phyloP scores from a whole-genome alignment of 2,329 filamentous ascomycete species.

The Trichophyton equinum region DNA sequence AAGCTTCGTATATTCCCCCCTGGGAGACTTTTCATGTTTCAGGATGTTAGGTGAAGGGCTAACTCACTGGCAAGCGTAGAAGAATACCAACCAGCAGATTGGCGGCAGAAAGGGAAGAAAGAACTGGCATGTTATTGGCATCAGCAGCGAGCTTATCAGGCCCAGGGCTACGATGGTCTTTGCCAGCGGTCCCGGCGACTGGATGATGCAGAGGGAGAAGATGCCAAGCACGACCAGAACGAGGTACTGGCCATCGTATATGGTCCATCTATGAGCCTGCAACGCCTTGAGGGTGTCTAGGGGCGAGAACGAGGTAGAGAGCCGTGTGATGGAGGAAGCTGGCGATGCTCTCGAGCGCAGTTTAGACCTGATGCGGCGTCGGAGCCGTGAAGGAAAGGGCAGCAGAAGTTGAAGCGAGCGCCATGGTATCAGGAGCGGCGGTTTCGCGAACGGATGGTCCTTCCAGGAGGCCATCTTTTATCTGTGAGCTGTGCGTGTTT shows the following conservation, averaged over 20 bases:
- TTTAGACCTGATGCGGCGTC: slow-evolving; percentile 55
- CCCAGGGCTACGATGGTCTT: slow-evolving; percentile 61
- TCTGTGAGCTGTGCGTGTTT: too few species aligned
- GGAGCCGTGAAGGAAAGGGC: slow-evolving; percentile 46
- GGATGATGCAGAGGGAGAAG: slow-evolving; percentile 73
- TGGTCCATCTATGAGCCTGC: slow-evolving; percentile 64
- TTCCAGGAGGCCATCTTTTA: slow-evolving; percentile 33
- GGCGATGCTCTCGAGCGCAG: slow-evolving; percentile 54
- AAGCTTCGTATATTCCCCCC: not conserved
- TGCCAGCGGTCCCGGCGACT: slow-evolving; percentile 60
- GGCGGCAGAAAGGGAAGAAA: slow-evolving; percentile 78
- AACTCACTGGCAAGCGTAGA: slow-evolving; percentile 83
- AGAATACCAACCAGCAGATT: slow-evolving; percentile 76
- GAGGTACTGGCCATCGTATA: slow-evolving; percentile 76
- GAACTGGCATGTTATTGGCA: slow-evolving; percentile 81
- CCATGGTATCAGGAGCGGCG: slow-evolving; percentile 37
- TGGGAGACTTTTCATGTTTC: too few species aligned
- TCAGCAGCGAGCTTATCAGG: slow-evolving; percentile 56
- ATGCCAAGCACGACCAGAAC: slow-evolving; percentile 61
- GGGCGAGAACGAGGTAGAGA: slow-evolving; percentile 74
- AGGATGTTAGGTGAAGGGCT: too few species aligned
- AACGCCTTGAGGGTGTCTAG: slow-evolving; percentile 64
- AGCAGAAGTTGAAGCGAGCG: slow-evolving; percentile 40
- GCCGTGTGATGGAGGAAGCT: slow-evolving; percentile 57
- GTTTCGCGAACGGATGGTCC: slow-evolving; percentile 34